Percentiles rank a stretch among this genome's conserved stretches.
Evolutionary conservation across 2,329 filamentous ascomycete species (phyloP).

Genomic region (Penicillium sp.): DNA sequence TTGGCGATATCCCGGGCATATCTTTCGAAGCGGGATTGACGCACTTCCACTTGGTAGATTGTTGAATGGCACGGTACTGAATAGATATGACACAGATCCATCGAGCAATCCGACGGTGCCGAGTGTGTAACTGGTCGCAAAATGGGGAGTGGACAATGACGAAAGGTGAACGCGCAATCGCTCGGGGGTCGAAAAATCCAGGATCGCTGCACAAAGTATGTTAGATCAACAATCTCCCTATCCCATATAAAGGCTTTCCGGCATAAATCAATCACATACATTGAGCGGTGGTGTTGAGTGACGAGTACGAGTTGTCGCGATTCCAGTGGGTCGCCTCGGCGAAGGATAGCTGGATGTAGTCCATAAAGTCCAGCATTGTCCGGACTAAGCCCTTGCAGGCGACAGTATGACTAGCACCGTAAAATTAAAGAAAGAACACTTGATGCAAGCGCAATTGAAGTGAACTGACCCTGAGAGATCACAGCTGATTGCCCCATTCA

Average conservation of each 20-base stretch:
- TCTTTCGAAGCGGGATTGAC: constrained; percentile 70
- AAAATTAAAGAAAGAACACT: neutral
- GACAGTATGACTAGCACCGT: neutral
- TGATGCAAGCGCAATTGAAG: neutral
- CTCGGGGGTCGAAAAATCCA: constrained; percentile 83
- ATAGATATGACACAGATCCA: constrained; percentile 95
- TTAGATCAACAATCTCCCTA: neutral
- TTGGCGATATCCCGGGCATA: constrained; percentile 80
- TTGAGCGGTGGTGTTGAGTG: constrained; percentile 78
- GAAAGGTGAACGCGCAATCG: constrained; percentile 85
- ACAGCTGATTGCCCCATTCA: constrained; percentile 36
- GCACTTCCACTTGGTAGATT: constrained; percentile 68
- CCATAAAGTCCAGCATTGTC: constrained; percentile 93
- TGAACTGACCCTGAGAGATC: neutral
- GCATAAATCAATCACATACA: constrained; percentile 49
- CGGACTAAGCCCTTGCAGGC: constrained; percentile 1
- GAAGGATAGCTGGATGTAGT: constrained; percentile 90
- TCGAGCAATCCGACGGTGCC: constrained; percentile 89
- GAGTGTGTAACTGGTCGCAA: constrained; percentile 90
- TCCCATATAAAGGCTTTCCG: neutral
- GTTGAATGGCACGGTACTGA: constrained; percentile 77
- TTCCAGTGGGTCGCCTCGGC: constrained; percentile 85
- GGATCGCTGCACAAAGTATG: constrained; percentile 59
- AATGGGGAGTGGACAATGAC: constrained; percentile 86
- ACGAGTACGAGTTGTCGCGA: constrained; percentile 85